Conservation (phyloP, 2,329 filamentous ascomycete species). For the Ophiocordyceps polyrhachis-furcata region DNA sequence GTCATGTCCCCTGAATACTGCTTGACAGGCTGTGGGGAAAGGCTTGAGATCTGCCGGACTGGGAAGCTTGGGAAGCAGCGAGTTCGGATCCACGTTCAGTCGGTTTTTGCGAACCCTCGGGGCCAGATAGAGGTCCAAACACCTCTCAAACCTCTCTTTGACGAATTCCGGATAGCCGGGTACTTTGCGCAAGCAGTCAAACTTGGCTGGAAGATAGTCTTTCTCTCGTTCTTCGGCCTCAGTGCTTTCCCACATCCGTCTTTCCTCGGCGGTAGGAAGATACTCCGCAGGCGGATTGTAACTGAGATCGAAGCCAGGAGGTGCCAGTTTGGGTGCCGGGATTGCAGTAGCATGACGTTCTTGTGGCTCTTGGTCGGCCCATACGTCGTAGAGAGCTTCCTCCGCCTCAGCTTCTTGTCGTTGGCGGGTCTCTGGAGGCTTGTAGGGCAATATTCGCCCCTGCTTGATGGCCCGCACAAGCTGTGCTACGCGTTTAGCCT, state of each 20-base stretch:
- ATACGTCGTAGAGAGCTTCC: slow-evolving; percentile 67
- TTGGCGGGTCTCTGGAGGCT: slow-evolving; percentile 42
- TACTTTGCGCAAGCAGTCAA: slow-evolving; percentile 72
- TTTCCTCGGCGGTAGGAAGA: slow-evolving; percentile 70
- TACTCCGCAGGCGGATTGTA: slow-evolving; percentile 96
- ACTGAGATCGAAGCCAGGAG: slow-evolving; percentile 85
- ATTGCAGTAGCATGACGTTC: slow-evolving; percentile 86
- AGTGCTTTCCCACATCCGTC: slow-evolving; percentile 61
- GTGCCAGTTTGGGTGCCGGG: slow-evolving; percentile 79
- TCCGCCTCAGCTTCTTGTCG: slow-evolving; percentile 49
- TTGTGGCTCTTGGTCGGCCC: slow-evolving; percentile 76
- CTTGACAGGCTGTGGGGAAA: slow-evolving; percentile 80
- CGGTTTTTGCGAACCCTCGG: slow-evolving; percentile 82
- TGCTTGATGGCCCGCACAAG: slow-evolving; percentile 90
- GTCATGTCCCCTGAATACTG: slow-evolving; percentile 73
- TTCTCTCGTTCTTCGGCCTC: slow-evolving; percentile 85
- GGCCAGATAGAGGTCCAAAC: slow-evolving; percentile 85
- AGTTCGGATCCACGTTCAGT: slow-evolving; percentile 91
- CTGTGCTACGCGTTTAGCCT: slow-evolving; percentile 92
- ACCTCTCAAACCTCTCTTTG: slow-evolving; percentile 92
- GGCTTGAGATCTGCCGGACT: slow-evolving; percentile 85
- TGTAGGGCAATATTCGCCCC: slow-evolving; percentile 83
- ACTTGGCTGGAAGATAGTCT: slow-evolving; percentile 69
- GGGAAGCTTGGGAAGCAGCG: slow-evolving; percentile 79
- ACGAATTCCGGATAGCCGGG: slow-evolving; percentile 80